phyloP scores from a whole-genome alignment of 352 stramenopile species.

The Globisporangium iwayamae region DNA sequence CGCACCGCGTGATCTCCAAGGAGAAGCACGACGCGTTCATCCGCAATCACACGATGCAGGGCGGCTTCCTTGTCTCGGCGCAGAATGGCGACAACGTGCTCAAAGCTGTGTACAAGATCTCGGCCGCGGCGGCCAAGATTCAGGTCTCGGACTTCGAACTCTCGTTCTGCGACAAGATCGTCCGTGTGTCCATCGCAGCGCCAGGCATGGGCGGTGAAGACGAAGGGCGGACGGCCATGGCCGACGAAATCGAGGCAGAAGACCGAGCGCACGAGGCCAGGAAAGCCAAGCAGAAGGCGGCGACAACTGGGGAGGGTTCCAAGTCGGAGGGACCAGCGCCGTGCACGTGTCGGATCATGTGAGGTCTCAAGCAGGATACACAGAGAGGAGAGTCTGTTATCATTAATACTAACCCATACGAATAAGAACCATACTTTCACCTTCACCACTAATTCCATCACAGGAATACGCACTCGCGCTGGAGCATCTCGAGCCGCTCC shows the following conservation, averaged over 20 bases:
- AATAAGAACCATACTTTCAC: not conserved
- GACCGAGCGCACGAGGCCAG: slow-evolving; percentile 54
- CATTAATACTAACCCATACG: not conserved
- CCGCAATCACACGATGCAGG: slow-evolving; percentile 44
- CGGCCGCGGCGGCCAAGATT: slow-evolving; percentile 59
- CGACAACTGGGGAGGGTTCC: not conserved
- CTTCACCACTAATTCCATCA: slow-evolving; percentile 20
- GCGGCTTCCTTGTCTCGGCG: slow-evolving; percentile 80
- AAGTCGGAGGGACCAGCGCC: not conserved
- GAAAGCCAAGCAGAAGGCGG: slow-evolving; percentile 15
- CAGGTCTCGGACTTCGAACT: slow-evolving; percentile 78
- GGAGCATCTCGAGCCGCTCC: slow-evolving; percentile 46
- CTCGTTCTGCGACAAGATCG: slow-evolving; percentile 71
- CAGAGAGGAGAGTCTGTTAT: not conserved
- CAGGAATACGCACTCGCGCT: slow-evolving; percentile 52
- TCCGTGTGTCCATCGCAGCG: slow-evolving; percentile 47
- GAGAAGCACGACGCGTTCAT: slow-evolving; percentile 81
- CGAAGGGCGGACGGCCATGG: slow-evolving; percentile 61
- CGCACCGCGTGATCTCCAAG: slow-evolving; percentile 61
- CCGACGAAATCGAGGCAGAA: slow-evolving; percentile 77
- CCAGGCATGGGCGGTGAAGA: slow-evolving; percentile 18
- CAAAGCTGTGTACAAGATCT: slow-evolving; percentile 76
- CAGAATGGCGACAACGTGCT: slow-evolving; percentile 83
- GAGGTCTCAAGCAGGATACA: not conserved
- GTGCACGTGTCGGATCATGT: slow-evolving; percentile 15